Evolutionary conservation across 495 filamentous ascomycete genomes (phyloP).

Genomic region (Filosporella fistucella): DNA sequence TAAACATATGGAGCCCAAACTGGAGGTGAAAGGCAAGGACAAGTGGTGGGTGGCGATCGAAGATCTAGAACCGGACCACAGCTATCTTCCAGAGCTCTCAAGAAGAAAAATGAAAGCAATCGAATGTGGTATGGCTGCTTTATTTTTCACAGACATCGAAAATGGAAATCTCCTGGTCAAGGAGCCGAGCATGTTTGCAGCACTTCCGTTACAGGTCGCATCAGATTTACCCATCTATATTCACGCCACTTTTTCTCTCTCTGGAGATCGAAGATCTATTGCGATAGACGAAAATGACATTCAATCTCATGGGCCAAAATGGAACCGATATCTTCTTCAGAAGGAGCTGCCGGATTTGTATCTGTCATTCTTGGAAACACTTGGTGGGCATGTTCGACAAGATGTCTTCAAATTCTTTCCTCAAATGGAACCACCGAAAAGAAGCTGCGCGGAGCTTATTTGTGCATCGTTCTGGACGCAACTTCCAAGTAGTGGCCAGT

Average conservation of each 20-base stretch:
- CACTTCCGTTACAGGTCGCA: conserved; percentile 25
- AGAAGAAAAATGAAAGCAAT: conserved; percentile 27
- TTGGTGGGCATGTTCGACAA: conserved; percentile 20
- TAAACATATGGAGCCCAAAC: conserved; percentile 3
- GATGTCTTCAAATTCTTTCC: conserved; percentile 34
- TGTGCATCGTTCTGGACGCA: conserved; percentile 11
- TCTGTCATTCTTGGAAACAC: conserved; percentile 26
- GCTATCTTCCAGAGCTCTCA: conserved; percentile 11
- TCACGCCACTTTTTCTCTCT: conserved; percentile 27
- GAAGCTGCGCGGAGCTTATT: conserved; percentile 13
- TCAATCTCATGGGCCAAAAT: conserved; percentile 20
- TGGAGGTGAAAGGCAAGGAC: conserved; percentile 8
- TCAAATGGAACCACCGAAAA: conserved; percentile 16
- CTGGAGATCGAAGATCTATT: conserved; percentile 32
- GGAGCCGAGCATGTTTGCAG: conserved; percentile 25
- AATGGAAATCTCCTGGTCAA: neutral
- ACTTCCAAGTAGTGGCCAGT: conserved; percentile 6
- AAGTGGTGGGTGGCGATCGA: conserved; percentile 26
- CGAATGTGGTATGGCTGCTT: conserved; percentile 33
- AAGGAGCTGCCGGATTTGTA: conserved; percentile 29
- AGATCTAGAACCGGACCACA: conserved; percentile 15
- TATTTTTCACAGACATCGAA: conserved; percentile 8
- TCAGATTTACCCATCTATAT: conserved; percentile 29
- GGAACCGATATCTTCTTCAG: conserved; percentile 37
- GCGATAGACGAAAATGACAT: conserved; percentile 22